Percentiles rank a stretch among this genome's conserved stretches.
phyloP scores from a whole-genome alignment of 345 rosid genomes.

The Turritis glabra region DNA sequence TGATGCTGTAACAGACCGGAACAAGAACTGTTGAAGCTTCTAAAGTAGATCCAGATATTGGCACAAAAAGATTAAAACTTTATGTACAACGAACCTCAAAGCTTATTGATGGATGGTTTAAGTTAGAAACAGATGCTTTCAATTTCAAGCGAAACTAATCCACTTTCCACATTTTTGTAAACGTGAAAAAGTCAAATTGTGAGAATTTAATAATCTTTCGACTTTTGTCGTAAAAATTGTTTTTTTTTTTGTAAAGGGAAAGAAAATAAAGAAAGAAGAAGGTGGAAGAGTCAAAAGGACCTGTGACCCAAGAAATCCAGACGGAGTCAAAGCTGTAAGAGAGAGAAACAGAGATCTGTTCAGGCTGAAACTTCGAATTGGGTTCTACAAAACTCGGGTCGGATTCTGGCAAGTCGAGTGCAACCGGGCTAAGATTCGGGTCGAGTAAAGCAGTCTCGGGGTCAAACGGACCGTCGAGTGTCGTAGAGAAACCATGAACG shows the following conservation, averaged over 20 bases:
- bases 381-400: slow-evolving; percentile 57
- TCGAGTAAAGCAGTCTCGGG: slow-evolving; percentile 70
- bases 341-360: slow-evolving; percentile 80
- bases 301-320: slow-evolving; percentile 96
- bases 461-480: slow-evolving; percentile 77
- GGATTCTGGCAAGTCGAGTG: slow-evolving; percentile 74
- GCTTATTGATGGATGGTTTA: background rate
- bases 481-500: slow-evolving; percentile 45
- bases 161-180: background rate
- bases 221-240: background rate
- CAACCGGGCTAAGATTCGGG: slow-evolving; percentile 56
- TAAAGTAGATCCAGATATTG: background rate
- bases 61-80: background rate
- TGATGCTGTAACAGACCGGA: background rate
- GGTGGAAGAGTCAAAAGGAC: slow-evolving; percentile 33
- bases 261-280: background rate
- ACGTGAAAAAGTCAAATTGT: background rate
- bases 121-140: background rate
- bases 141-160: background rate
- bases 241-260: too few species aligned
- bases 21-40: background rate
- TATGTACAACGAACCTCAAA: background rate
- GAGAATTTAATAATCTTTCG: background rate
- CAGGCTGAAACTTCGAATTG: slow-evolving; percentile 53
- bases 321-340: slow-evolving; percentile 61